phyloP scores from a whole-genome alignment of 2,329 filamentous ascomycete genomes.

The Aspergillus sp. region DNA sequence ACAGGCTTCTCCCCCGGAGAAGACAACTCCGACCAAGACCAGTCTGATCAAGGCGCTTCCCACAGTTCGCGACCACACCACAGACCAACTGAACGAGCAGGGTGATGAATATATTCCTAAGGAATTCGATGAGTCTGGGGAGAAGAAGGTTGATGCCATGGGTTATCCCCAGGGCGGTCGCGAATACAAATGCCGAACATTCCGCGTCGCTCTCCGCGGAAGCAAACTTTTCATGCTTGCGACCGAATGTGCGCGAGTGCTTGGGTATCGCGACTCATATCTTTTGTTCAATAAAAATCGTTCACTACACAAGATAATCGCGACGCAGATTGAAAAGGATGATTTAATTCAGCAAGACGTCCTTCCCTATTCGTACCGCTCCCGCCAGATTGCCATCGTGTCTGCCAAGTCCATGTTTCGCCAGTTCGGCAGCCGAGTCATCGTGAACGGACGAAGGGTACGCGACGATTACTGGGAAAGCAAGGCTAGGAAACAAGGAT shows the following conservation, averaged over 20 bases:
- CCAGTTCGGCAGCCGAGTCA: slow-evolving; percentile 91
- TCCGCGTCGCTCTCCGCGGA: slow-evolving; percentile 80
- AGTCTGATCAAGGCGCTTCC: slow-evolving; percentile 89
- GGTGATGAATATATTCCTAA: slow-evolving; percentile 92
- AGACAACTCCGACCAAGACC: slow-evolving; percentile 65
- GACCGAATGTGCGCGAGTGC: slow-evolving; percentile 87
- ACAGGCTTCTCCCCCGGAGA: slow-evolving; percentile 57
- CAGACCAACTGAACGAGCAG: slow-evolving; percentile 80
- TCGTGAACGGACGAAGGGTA: slow-evolving; percentile 79
- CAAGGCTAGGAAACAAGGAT: slow-evolving; percentile 93
- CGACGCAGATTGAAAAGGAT: slow-evolving; percentile 91
- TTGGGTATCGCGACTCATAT: slow-evolving; percentile 96
- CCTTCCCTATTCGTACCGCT: slow-evolving; percentile 91
- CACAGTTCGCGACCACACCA: slow-evolving; percentile 93
- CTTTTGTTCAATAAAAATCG: slow-evolving; percentile 97
- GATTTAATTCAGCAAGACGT: slow-evolving; percentile 93
- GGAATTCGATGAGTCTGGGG: slow-evolving; percentile 84
- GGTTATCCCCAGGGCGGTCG: slow-evolving; percentile 74
- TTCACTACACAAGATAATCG: slow-evolving; percentile 95
- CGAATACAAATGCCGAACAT: slow-evolving; percentile 87
- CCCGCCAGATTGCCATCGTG: slow-evolving; percentile 96
- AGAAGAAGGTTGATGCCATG: slow-evolving; percentile 82
- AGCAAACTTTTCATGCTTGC: slow-evolving; percentile 98
- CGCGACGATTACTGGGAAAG: slow-evolving; percentile 98
- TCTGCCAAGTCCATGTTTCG: slow-evolving; percentile 97